Base-by-base conservation (phyloP, 2,329 filamentous ascomycete genomes). In the Calonectria pteridis region DNA sequence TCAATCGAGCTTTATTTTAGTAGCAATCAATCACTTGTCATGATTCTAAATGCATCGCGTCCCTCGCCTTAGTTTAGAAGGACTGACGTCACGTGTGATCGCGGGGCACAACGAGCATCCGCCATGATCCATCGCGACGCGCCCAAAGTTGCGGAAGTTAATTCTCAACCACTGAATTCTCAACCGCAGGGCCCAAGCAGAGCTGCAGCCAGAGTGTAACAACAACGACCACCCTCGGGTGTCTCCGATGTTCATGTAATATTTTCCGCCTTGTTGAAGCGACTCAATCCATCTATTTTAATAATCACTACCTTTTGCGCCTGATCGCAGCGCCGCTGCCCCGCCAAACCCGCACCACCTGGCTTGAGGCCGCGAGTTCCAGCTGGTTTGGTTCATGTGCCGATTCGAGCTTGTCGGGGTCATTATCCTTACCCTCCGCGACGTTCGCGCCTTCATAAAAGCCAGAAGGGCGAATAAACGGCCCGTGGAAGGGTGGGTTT, bases 381-480 rank as follows among this genome's bases (percentile, higher is more conserved):
- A 72, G 62, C 35, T 69, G 50, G 43, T 31, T 55, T 58, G 67
- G 71, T 76, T 75, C 78, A 90, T 90, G 89, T 90, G 89, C 83
- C 88, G 89, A 23, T 89, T 88, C 80, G 89, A 90, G 83, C 85
- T 88, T 26, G 77, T 90, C 33, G 89, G 89, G 33, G 85, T 85
- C 53, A 84, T 89, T 49, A 86, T 90, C 71, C 84, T 90, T 76
- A 82, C 87, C 49, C 77, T 87, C 33, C 86, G 87, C 77, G 84
- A 87, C 75, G 84, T 89, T 67, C 76, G 82, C 76, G 83, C 87
- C 78, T 83, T 80, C 40, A 81, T 87, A 69, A 83, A 80, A 70
- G 82, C 83, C 65, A 84, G 79, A 80, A 85, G 82, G 72, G 78
- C 76, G 33, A 75, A 79, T 68, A 79, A 77, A 37, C 68, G 66